Conservation (phyloP, 768 basidiomycete genomes). For the Steccherinum ochraceum region DNA sequence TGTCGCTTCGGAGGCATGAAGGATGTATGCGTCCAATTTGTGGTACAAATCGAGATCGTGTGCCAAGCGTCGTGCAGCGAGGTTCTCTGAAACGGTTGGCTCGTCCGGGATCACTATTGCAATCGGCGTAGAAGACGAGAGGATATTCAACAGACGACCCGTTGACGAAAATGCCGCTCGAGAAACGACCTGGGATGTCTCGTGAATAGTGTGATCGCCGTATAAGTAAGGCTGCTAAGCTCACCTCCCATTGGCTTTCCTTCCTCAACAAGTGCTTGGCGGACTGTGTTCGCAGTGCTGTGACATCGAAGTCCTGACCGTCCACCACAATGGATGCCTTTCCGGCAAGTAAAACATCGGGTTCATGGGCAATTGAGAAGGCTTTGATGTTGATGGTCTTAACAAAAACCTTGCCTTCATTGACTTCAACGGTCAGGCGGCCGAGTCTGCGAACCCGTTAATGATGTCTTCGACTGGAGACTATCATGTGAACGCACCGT, state of each 20-base stretch:
- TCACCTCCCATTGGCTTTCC: not conserved
- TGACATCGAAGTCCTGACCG: not conserved
- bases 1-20: conserved; percentile 34
- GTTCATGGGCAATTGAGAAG: conserved; percentile 5
- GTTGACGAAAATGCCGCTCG: conserved; percentile 5
- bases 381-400: conserved; percentile 1
- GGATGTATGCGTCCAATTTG: conserved; percentile 59
- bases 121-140: conserved; percentile 48
- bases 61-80: conserved; percentile 58
- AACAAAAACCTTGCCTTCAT: not conserved
- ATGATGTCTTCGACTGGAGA: too few relatives aligned
- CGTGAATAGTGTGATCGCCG: too few relatives aligned
- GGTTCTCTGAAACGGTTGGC: conserved; percentile 30
- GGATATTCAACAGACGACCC: conserved; percentile 61
- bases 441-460: conserved; percentile 6
- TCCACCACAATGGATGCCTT: too few relatives aligned
- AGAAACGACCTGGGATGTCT: too few relatives aligned
- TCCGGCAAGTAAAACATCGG: too few relatives aligned
- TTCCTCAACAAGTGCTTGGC: not conserved
- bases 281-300: not conserved
- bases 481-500: conserved; percentile 54
- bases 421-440: conserved; percentile 3
- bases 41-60: conserved; percentile 66
- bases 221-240: too few relatives aligned
- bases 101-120: conserved; percentile 44